phyloP scores from a whole-genome alignment of 2,329 filamentous ascomycete genomes.

The Pyricularia sp. region DNA sequence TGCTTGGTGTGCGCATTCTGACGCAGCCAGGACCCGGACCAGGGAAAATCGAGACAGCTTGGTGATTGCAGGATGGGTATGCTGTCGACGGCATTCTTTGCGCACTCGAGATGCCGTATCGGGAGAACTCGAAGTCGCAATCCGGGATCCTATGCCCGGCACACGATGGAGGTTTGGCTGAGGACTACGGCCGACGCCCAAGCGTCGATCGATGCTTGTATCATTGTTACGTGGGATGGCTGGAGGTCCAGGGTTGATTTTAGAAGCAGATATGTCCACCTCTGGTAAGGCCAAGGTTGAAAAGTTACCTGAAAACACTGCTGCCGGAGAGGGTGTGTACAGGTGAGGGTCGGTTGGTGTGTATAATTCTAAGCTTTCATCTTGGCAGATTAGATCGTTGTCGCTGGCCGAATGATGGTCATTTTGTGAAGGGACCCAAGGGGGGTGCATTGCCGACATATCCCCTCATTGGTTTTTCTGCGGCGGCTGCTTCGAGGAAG shows the following conservation, averaged over 20 bases:
- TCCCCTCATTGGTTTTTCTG: background rate
- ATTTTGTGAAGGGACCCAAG: background rate
- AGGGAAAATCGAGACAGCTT: background rate
- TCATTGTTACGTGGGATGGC: background rate
- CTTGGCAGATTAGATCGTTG: background rate
- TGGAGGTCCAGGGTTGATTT: background rate
- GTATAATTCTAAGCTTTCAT: background rate
- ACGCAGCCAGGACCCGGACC: background rate
- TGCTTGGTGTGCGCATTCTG: background rate
- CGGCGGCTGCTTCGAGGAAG: background rate
- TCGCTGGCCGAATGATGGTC: background rate
- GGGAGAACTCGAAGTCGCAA: background rate
- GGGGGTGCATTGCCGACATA: background rate
- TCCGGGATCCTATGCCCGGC: background rate
- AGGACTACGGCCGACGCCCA: background rate
- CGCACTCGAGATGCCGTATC: background rate
- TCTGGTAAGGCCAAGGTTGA: background rate
- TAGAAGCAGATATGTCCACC: background rate
- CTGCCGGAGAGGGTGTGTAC: background rate
- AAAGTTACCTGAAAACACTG: background rate
- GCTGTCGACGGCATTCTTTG: background rate
- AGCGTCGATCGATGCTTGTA: background rate
- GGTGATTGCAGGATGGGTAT: background rate
- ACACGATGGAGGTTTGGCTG: background rate
- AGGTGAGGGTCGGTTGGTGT: background rate